Percentiles rank a stretch among this genome's conserved stretches.
These are phyloP conservation scores for Bryoglossum gracile DNA, from an alignment of 495 filamentous ascomycete species.

Conservation along the genomic window DNA sequence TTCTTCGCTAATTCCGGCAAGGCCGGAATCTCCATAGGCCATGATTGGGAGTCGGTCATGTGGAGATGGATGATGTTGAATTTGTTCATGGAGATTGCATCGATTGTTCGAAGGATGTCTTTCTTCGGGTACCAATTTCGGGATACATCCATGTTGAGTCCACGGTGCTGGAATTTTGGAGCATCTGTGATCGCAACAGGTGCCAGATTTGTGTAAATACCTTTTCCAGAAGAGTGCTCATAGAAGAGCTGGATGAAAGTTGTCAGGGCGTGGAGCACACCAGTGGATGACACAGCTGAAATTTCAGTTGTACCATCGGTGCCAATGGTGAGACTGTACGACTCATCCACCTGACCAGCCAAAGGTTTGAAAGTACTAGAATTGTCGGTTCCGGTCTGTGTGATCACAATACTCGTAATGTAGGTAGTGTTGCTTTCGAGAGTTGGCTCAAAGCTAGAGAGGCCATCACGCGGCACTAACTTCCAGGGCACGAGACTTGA, in stretches of 20 bases:
- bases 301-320: constrained; percentile 49
- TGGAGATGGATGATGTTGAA: constrained; percentile 66
- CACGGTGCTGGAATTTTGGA: constrained; percentile 64
- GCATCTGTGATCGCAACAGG: constrained; percentile 59
- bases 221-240: constrained; percentile 45
- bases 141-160: constrained; percentile 65
- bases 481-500: constrained; percentile 69
- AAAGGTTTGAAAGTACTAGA: constrained; percentile 46
- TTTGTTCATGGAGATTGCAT: constrained; percentile 67
- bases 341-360: constrained; percentile 61
- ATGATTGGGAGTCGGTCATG: constrained; percentile 74
- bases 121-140: constrained; percentile 55
- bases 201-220: constrained; percentile 56
- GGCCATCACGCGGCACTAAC: constrained; percentile 49
- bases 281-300: constrained; percentile 53
- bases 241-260: constrained; percentile 74
- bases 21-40: constrained; percentile 70
- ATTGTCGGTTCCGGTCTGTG: constrained; percentile 50
- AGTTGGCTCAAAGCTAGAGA: constrained; percentile 53
- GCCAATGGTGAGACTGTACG: constrained; percentile 56
- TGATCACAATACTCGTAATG: constrained; percentile 49
- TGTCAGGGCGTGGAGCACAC: constrained; percentile 58
- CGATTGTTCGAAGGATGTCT: constrained; percentile 62
- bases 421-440: constrained; percentile 34
- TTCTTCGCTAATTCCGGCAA: constrained; percentile 60